Evolutionary conservation across 2,329 filamentous ascomycete species (phyloP).

Genomic region (Dactylellina drechsleri): DNA sequence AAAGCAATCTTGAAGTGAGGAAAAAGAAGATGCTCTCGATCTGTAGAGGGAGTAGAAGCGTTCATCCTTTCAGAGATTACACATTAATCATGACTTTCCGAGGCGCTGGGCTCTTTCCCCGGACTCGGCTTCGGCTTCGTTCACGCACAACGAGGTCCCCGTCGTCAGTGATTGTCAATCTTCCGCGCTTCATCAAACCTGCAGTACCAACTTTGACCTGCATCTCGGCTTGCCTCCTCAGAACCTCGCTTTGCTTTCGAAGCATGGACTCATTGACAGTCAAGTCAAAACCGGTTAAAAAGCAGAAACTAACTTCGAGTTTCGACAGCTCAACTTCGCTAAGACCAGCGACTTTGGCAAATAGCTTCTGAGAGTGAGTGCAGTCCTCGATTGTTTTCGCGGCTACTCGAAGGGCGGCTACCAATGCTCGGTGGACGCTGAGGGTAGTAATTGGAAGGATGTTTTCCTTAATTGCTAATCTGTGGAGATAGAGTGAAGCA

Average conservation of each 20-base stretch:
- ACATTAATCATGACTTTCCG: slow-evolving; percentile 52
- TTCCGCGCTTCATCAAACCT: slow-evolving; percentile 55
- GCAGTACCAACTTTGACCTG: slow-evolving; percentile 58
- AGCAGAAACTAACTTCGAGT: slow-evolving; percentile 89
- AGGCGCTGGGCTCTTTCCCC: slow-evolving; percentile 50
- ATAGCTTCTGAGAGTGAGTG: slow-evolving; percentile 82
- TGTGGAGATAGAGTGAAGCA: slow-evolving; percentile 85
- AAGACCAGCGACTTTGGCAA: slow-evolving; percentile 89
- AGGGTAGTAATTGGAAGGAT: slow-evolving; percentile 81
- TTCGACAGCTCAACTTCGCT: slow-evolving; percentile 81
- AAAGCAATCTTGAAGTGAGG: slow-evolving; percentile 17
- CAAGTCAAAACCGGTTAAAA: slow-evolving; percentile 84
- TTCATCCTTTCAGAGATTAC: slow-evolving; percentile 1
- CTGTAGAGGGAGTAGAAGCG: slow-evolving; percentile 8
- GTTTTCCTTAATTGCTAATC: slow-evolving; percentile 79
- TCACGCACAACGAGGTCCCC: slow-evolving; percentile 42
- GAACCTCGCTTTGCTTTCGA: slow-evolving; percentile 64
- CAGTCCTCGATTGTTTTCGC: slow-evolving; percentile 96
- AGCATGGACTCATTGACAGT: slow-evolving; percentile 71
- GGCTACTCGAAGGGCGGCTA: slow-evolving; percentile 85
- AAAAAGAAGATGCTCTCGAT: slow-evolving; percentile 3
- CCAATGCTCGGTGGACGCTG: slow-evolving; percentile 85
- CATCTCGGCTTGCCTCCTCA: slow-evolving; percentile 60
- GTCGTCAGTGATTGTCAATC: slow-evolving; percentile 46
- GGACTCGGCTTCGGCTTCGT: slow-evolving; percentile 49